Evolutionary conservation across 805 yeast species (phyloP), one percentile per base, ranked within the genome.

Genomic region (Wickerhamiella galacta): DNA sequence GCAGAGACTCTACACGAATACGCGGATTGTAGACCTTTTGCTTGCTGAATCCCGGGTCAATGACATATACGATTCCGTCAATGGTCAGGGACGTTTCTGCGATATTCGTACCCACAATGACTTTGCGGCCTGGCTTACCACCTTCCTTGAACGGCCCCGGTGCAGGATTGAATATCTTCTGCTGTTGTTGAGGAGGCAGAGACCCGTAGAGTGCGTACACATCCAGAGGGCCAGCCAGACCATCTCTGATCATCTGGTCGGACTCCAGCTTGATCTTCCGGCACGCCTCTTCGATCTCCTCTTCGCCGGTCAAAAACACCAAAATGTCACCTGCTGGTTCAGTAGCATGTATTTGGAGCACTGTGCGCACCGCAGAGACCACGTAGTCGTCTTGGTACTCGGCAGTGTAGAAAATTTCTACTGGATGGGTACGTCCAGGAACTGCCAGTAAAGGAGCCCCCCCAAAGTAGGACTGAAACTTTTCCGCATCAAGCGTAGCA

Each of bases 81-180:
- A 87, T 90, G 39, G 98, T 87, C 58, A 87, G 69, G 21, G 96
- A 90, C 2, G 98, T 87, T 62, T 87, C 98, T 11, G 98, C 98
- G 52, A 87, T 90, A 49, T 90, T 87, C 19, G 98, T 87, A 16
- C 95, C 72, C 7, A 87, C 69, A 45, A 87, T 80, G 20, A 87
- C 78, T 56, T 87, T 87, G 54, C 98, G 70, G 23, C 98, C 96
- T n/a, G 94, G 92, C 51, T 75, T 70, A 10, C 93, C 93, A 43
- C 74, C 72, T 30, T 71, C 71, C 11, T 66, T 65, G 43, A 69
- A 69, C 19, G 87, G 74, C 30, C 57, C 64, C 4, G 90, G 90
- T 1, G 98, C 96, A 16, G 82, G 79, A 25, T 82, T 90, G 54
- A 90, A 90, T 41, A 90, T 90, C 52, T 70, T 72, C 53, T 85